Percentiles rank a stretch among this genome's conserved stretches.
Conservation (phyloP, 1,284 basidiomycete genomes). For the Boletus holoroseus region DNA sequence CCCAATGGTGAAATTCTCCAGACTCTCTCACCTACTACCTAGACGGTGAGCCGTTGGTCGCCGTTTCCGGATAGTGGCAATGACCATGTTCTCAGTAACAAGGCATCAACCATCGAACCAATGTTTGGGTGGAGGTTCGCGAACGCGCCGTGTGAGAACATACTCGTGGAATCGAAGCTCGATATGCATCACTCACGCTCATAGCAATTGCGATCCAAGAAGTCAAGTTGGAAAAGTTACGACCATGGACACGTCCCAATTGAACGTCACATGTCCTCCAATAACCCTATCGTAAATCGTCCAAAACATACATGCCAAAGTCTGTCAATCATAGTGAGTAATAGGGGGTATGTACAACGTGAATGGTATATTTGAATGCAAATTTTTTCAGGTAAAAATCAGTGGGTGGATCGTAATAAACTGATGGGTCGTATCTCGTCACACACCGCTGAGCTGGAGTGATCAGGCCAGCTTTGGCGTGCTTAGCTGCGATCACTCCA, state of each 20-base stretch:
- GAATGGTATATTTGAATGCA: slow-evolving; percentile 16
- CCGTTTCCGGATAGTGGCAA: too few relatives aligned
- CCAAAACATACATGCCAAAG: background rate
- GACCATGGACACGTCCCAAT: background rate
- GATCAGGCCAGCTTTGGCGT: background rate
- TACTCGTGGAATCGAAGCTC: background rate
- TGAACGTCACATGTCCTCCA: background rate
- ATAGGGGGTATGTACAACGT: slow-evolving; percentile 19
- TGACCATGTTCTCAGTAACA: background rate
- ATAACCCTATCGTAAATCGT: background rate
- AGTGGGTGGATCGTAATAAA: background rate
- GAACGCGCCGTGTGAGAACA: too few relatives aligned
- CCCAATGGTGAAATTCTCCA: too few relatives aligned
- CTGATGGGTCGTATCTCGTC: background rate
- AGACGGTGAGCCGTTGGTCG: too few relatives aligned
- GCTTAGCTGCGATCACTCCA: background rate
- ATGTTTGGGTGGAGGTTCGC: background rate
- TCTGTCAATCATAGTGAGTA: background rate
- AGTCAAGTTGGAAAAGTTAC: background rate
- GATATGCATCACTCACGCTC: too few relatives aligned
- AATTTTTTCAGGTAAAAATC: background rate
- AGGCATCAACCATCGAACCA: background rate
- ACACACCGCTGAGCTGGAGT: background rate
- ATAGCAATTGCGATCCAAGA: background rate
- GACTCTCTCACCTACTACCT: too few relatives aligned